Base-by-base conservation (phyloP, 2,329 filamentous ascomycete genomes). In the Colletotrichum sp. region DNA sequence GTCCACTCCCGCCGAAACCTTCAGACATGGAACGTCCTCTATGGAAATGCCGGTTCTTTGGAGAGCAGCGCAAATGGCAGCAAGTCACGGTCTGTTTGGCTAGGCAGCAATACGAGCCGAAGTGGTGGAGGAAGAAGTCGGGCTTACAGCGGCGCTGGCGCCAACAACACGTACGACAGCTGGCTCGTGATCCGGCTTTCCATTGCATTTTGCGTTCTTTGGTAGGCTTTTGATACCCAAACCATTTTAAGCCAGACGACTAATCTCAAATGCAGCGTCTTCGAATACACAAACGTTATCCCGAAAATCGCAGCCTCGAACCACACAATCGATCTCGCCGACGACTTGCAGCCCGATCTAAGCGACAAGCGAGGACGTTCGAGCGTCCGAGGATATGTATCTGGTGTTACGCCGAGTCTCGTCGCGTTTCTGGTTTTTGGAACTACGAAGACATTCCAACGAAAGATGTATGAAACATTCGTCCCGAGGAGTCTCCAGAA, bases 131-230 rank as follows among this genome's bases (percentile, higher is more conserved):
- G 64, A 26, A 21, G 43, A 10, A 75, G 69, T 38, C 56, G 58
- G 24, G 78, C 78, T 30, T 77, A 70, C 61, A 73, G 71, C 26
- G 65, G 52, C 30, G 61, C 58, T 56, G 77, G 62, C 52, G 67
- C 69, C 61, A 63, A 73, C 62, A 83, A 80, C 21, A 86, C 87
- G 13, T 89, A 88, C 76, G 86, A 89, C 76, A 82, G 80, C 52
- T 88, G 86, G 82, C 82, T 89, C 8, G 78, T 89, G 6, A 80
- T 85, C 10, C 85, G 87, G 9, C 87, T 89, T 69, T 83, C 84
- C 2, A 82, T 88, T 13, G 86, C 83, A 4, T 88, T 88, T 73
- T 71, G 83, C 4, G 82, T 86, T 28, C 78, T 88, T 55, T 81
- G 83, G 84, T 85, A 75, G 76, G 81, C 13, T 5, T 21, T 6